These are phyloP conservation scores for Mucor racemosus DNA, from an alignment of 371 early-diverging fungal genomes.

Conservation along the genomic window DNA sequence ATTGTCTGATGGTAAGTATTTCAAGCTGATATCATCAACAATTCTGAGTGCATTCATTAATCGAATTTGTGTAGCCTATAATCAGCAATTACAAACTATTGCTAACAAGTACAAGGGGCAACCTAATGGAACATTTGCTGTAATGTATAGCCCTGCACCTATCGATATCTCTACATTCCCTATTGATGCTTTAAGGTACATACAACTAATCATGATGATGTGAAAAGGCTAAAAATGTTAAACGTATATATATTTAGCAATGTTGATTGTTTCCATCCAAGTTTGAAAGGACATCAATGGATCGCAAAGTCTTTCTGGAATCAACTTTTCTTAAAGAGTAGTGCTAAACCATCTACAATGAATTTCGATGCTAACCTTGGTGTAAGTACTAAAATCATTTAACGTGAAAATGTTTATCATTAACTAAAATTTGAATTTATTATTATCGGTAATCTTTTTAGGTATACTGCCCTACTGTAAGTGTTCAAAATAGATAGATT, in stretches of 20 bases:
- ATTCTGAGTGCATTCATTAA: background rate
- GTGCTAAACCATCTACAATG: slow-evolving; percentile 17
- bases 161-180: slow-evolving; percentile 30
- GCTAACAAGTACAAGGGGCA: slow-evolving; percentile 23
- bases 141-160: slow-evolving; percentile 30
- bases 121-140: slow-evolving; percentile 25
- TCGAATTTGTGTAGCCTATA: slow-evolving; percentile 11
- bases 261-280: slow-evolving; percentile 26
- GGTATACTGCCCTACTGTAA: slow-evolving; percentile 19
- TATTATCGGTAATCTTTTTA: background rate
- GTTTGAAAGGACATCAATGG: slow-evolving; percentile 30
- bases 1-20: slow-evolving; percentile 19
- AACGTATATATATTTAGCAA: slow-evolving; percentile 13
- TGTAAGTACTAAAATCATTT: slow-evolving; percentile 6
- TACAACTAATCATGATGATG: background rate
- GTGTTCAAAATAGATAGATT: background rate
- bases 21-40: background rate
- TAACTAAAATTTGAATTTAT: background rate
- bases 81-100: slow-evolving; percentile 13
- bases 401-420: background rate
- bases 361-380: slow-evolving; percentile 20
- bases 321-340: slow-evolving; percentile 19
- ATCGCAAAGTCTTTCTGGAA: slow-evolving; percentile 32
- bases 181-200: slow-evolving; percentile 30
- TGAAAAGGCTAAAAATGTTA: background rate